Conservation (phyloP, 2,329 filamentous ascomycete genomes). For the Ophiostoma pallidulum region DNA sequence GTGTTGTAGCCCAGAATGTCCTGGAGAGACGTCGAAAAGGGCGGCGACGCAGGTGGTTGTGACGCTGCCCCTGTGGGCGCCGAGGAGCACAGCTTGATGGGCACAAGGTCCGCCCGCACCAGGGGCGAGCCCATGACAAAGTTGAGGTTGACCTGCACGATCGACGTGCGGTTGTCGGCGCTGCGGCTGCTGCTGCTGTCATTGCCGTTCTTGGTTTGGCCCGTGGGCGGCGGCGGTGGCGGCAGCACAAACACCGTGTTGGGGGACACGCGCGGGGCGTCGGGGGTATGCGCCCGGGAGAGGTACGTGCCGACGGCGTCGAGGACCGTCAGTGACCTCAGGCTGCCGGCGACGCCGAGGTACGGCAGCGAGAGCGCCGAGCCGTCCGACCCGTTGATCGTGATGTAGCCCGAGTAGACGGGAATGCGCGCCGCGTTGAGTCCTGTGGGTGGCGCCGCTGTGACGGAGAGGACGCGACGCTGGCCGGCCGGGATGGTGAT, state of each 20-base stretch:
- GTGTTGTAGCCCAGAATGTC: conserved; percentile 30
- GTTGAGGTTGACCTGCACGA: conserved; percentile 32
- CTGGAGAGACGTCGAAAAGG: background rate
- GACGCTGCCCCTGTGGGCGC: background rate
- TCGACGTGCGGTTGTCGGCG: conserved; percentile 18
- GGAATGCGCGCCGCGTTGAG: conserved; percentile 33
- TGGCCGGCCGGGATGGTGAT: conserved; percentile 35
- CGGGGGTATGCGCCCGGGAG: conserved; percentile 9
- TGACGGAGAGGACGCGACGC: conserved; percentile 37
- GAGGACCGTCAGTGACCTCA: conserved; percentile 10
- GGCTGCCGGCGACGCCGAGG: conserved; percentile 24
- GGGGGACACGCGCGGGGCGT: conserved; percentile 16
- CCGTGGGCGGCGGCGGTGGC: conserved; percentile 23
- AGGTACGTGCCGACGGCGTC: conserved; percentile 11
- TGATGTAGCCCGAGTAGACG: conserved; percentile 40
- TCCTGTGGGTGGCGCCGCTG: conserved; percentile 30
- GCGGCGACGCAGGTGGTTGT: too few relatives aligned
- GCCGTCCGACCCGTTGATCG: conserved; percentile 35
- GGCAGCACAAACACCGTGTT: conserved; percentile 35
- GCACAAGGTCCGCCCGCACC: conserved; percentile 36
- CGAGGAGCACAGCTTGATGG: conserved; percentile 24
- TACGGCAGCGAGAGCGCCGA: conserved; percentile 30
- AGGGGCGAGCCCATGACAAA: conserved; percentile 37
- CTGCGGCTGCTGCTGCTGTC: conserved; percentile 11
- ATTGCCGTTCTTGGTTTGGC: conserved; percentile 26